Percentiles rank a stretch among this genome's conserved stretches.
phyloP scores from a whole-genome alignment of 495 filamentous ascomycete genomes.

The Penicillium paradoxum region DNA sequence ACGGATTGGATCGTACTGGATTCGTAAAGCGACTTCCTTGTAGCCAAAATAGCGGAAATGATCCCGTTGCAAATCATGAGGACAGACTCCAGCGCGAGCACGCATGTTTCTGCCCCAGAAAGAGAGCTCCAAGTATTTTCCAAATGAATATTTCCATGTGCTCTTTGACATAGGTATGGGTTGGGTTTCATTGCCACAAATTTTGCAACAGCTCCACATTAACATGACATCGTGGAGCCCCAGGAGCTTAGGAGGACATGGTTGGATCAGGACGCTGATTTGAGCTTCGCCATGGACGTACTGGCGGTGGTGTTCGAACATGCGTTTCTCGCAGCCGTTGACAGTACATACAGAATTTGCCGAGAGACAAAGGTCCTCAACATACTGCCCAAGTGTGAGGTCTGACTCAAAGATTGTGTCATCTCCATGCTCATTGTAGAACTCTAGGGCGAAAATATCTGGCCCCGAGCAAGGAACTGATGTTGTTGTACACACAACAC shows the following conservation, averaged over 20 bases:
- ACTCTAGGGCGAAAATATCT: constrained; percentile 76
- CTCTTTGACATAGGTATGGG: constrained; percentile 89
- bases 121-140: constrained; percentile 92
- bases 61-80: constrained; percentile 87
- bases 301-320: constrained; percentile 92
- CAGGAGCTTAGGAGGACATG: constrained; percentile 61
- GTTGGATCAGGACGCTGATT: constrained; percentile 81
- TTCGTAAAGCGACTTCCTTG: constrained; percentile 73
- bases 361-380: constrained; percentile 80
- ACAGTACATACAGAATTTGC: constrained; percentile 70
- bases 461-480: constrained; percentile 91
- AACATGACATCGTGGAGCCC: constrained; percentile 74
- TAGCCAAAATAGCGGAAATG: constrained; percentile 91
- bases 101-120: constrained; percentile 89
- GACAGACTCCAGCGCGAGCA: constrained; percentile 75
- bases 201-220: constrained; percentile 97
- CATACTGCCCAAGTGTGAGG: constrained; percentile 90
- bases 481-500: constrained; percentile 82
- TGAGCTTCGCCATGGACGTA: constrained; percentile 97
- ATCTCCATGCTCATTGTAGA: constrained; percentile 83
- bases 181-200: constrained; percentile 83
- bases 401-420: constrained; percentile 68
- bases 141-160: constrained; percentile 98
- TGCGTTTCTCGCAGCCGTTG: constrained; percentile 80
- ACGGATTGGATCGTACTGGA: constrained; percentile 89